Evolutionary conservation across 306 rosid species (phyloP), one percentile per base, ranked within the genome.

Genomic region (Begonia fuchsioides): DNA sequence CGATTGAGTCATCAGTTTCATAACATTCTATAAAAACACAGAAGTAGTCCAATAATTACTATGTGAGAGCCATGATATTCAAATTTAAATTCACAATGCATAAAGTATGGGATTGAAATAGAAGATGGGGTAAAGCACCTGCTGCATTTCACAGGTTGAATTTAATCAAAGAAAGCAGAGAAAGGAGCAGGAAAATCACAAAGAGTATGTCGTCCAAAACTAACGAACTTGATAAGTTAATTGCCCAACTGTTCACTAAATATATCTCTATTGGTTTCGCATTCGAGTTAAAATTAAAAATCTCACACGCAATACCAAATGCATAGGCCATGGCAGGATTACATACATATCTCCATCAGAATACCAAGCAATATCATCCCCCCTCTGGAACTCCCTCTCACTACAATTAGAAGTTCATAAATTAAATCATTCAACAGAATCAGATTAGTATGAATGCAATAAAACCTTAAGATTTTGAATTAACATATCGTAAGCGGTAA

Each of bases 121-220:
- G 26, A 46, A 46, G 50, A 9, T 9, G 17, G 44, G 58, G 46
- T 1, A 40, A 20, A 58, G 51, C 76, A 92, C 99, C 94, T 92
- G 96, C 74, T 92, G 99, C 96, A 86, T 82, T 71, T 92, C 96
- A n/a, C n/a, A n/a, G n/a, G n/a, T n/a, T n/a, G n/a, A n/a, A 26
- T 4, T 26, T 26, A 26, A 4, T 26, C 1, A 26, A 26, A 26
- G 35, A 26, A 26, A 26, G 35, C 7, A 26, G 35, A 26, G 35
- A 26, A 26, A 26, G 35, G 35, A 26, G 35, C 35, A 26, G 1
- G 35, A 26, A 26, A 26, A 26, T 26, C 7, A 26, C 8, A 26
- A 26, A 26, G 35, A n/a, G 94, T 70, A 58, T 92, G 81, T 35
- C 72, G 94, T 66, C 99, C 99, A 64, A 86, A 92, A 56, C 8